Conservation (phyloP, 768 basidiomycete genomes). For the Lactarius indigo region DNA sequence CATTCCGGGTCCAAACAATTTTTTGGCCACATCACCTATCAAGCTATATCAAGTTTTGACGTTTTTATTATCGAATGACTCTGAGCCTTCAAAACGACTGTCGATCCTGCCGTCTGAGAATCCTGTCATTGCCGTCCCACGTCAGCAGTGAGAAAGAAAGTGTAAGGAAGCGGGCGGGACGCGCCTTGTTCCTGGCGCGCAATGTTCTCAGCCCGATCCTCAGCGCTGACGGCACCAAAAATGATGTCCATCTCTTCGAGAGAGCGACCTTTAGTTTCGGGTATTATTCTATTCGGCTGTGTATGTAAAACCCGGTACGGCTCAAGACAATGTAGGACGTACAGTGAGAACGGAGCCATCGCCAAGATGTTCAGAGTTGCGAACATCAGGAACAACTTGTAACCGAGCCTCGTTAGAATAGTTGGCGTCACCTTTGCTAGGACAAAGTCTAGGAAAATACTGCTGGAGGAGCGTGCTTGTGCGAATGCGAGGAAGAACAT, state of each 20-base stretch:
- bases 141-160: neutral
- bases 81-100: neutral
- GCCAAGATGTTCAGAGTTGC: conserved; percentile 68
- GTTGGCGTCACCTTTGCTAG: conserved; percentile 68
- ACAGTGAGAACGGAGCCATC: conserved; percentile 68
- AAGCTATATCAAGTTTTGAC: neutral
- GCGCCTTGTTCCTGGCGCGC: conserved; percentile 40
- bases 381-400: conserved; percentile 77
- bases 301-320: neutral
- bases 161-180: neutral
- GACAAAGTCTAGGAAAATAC: conserved; percentile 51
- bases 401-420: conserved; percentile 58
- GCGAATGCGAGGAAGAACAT: conserved; percentile 29
- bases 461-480: neutral
- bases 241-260: conserved; percentile 56
- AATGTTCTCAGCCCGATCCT: conserved; percentile 53
- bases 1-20: neutral
- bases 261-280: conserved; percentile 41
- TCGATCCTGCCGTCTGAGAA: neutral
- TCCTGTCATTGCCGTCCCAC: neutral
- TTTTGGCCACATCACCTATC: neutral
- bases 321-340: conserved; percentile 26
- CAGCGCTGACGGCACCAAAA: conserved; percentile 54
- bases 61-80: neutral
- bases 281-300: conserved; percentile 33